Evolutionary conservation across 2,329 filamentous ascomycete species (phyloP), one percentile per base, ranked within the genome.

Genomic region (Leptographium radiaticola): DNA sequence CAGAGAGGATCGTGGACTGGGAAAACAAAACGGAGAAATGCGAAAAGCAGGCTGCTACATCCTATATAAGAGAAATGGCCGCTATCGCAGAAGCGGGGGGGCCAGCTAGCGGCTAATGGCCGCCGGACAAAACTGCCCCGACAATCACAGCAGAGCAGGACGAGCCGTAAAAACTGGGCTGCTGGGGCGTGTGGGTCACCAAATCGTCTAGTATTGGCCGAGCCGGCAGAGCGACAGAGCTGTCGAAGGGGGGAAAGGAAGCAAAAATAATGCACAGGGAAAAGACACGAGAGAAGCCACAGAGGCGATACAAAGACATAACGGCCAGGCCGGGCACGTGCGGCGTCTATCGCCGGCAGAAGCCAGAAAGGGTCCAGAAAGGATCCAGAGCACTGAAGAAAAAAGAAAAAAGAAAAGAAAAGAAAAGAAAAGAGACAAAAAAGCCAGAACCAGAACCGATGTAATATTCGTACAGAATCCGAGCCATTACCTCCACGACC

Each of bases 401-500:
- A n/a, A 43, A 15, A 42, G 30, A 34, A 43, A 53, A 53, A 55
- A 58, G 51, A 57, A 56, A 55, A 49, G 13, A 40, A 8, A 34
- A n/a, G 43, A 47, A 44, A 47, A 31, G 11, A 33, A 16, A 34
- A 45, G 20, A 52, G 51, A 39, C 30, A 47, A 56, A 57, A 51
- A 49, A 57, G 61, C 60, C 36, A 60, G 62, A 51, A 60, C 53
- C 43, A 51, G 49, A 55, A 57, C 49, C 56, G 56, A 49, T n/a
- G 20, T 33, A n/a, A n/a, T n/a, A 43, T 12, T 49, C 13, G 36
- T 47, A 53, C 44, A 49, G n/a, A 7, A 30, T 43, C 18, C 25
- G 1, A 39, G 18, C 20, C 20, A 49, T 52, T 53, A 43, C 44
- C 44, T 34, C 43, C 34, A 31, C 12, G n/a, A 25, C 25, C 44